Conservation (phyloP, 306 rosid genomes). For the Pterocarpus santalinus region DNA sequence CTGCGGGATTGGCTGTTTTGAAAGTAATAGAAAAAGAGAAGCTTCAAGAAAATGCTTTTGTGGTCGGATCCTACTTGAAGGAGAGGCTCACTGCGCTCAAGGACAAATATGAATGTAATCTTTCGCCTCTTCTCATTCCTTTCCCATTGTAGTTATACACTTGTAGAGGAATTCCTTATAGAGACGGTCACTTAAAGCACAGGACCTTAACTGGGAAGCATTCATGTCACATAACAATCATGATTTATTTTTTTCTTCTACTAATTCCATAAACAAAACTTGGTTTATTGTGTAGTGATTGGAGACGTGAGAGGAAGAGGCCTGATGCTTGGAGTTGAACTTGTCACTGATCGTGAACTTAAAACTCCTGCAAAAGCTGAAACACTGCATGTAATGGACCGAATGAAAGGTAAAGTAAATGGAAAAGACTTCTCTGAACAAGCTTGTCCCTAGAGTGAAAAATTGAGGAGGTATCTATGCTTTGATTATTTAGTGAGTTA, state of each 20-base stretch:
- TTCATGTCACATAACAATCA: not conserved
- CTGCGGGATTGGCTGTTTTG: constrained; percentile 85
- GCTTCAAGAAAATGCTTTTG: constrained; percentile 76
- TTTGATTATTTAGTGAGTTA: too few relatives aligned
- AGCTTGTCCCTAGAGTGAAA: too few relatives aligned
- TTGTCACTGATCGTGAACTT: constrained; percentile 71
- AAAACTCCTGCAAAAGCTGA: constrained; percentile 89
- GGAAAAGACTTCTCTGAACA: too few relatives aligned
- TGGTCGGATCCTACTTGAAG: constrained; percentile 73
- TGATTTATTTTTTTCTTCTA: too few relatives aligned
- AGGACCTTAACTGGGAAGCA: not conserved
- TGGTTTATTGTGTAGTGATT: constrained; percentile 59
- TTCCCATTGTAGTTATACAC: not conserved
- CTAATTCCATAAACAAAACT: not conserved
- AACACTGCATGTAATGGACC: constrained; percentile 72
- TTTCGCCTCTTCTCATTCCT: not conserved
- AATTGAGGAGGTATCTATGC: too few relatives aligned
- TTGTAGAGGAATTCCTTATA: not conserved
- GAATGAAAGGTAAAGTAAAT: constrained; percentile 69
- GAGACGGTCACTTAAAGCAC: not conserved
- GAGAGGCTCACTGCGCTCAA: constrained; percentile 68
- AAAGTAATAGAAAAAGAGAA: constrained; percentile 82
- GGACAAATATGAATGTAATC: constrained; percentile 74
- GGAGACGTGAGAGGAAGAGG: constrained; percentile 94
- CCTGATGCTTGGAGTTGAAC: constrained; percentile 85